Evolutionary conservation across 805 yeast genomes (phyloP), one percentile per base, ranked within the genome.

Genomic region (Teunomyces panamensis): DNA sequence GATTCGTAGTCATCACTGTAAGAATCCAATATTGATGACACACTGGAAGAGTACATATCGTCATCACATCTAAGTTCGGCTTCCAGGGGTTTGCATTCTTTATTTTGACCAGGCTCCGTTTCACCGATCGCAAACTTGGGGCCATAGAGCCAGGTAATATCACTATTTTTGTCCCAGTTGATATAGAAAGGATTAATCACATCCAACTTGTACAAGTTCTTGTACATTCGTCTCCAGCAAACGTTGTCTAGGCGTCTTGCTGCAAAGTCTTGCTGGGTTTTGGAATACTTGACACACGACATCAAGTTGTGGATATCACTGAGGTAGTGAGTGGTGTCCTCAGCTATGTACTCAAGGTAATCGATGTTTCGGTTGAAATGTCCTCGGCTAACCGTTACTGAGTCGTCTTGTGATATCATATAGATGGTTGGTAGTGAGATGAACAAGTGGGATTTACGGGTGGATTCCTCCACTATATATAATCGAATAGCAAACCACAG

Each of bases 131-230:
- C 44, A 48, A 60, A 61, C 48, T 67, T 65, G 16, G 84, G 84
- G 0, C 84, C 84, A 54, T 74, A 79, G 43, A 79, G 65, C 68
- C 79, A 78, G 3, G 83, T 79, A 42, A 77, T 71, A 55, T 79
- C 84, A 49, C 77, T 75, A 47, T 66, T 71, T 56, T 79, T 79
- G 54, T 68, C 71, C 84, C 84, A 79, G 59, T 79, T 79, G 35
- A 79, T 78, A 30, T 52, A 50, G 4, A 67, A 60, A 1, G 84
- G 83, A 46, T 69, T 58, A 6, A 74, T 49, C 44, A 67, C 71
- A 13, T 44, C 39, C 17, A 73, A 57, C 5, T 55, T 28, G 34
- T 56, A 44, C 39, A 67, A 50, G 46, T 66, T 67, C 52, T 71
- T 69, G 48, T 54, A 54, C 56, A 67, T 62, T 44, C 75, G 53